Conservation (phyloP, 108 stramenopile genomes). For the Discostella pseudostelligera region DNA sequence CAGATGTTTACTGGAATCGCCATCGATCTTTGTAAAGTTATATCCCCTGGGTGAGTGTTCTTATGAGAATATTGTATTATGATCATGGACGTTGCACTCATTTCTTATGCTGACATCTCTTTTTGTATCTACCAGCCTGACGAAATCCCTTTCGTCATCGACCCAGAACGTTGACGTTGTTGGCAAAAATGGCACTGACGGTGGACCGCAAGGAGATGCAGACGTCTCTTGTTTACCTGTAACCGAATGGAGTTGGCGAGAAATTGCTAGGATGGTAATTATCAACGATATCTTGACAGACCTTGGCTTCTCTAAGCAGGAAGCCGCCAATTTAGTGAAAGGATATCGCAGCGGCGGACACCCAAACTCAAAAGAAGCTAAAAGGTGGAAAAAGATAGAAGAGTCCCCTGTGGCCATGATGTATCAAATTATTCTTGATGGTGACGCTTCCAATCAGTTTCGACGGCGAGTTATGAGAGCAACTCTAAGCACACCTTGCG, state of each 20-base stretch:
- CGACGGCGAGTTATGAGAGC: constrained; percentile 36
- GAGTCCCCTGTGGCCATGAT: constrained; percentile 62
- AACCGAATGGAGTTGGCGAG: constrained; percentile 77
- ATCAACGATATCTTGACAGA: constrained; percentile 71
- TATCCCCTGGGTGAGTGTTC: constrained; percentile 37
- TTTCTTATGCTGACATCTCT: not conserved
- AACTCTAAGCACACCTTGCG: constrained; percentile 52
- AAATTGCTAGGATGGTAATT: constrained; percentile 76
- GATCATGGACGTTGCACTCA: not conserved
- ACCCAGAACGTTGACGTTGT: constrained; percentile 60
- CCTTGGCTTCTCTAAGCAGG: constrained; percentile 70
- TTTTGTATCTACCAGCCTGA: constrained; percentile 49
- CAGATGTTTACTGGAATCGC: constrained; percentile 59
- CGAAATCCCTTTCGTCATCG: constrained; percentile 69
- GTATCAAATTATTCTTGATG: constrained; percentile 52
- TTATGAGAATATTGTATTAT: constrained; percentile 19
- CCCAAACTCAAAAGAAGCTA: constrained; percentile 87
- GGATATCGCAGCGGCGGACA: constrained; percentile 84
- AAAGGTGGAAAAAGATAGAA: constrained; percentile 68
- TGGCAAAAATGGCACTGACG: constrained; percentile 40
- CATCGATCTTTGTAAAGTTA: constrained; percentile 66
- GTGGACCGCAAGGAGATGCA: constrained; percentile 36
- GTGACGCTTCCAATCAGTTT: constrained; percentile 11
- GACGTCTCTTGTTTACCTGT: constrained; percentile 69
- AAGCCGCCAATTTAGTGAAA: constrained; percentile 67